These are phyloP conservation scores for Crucihimalaya himalaica DNA, from an alignment of 345 rosid species.

Conservation along the genomic window DNA sequence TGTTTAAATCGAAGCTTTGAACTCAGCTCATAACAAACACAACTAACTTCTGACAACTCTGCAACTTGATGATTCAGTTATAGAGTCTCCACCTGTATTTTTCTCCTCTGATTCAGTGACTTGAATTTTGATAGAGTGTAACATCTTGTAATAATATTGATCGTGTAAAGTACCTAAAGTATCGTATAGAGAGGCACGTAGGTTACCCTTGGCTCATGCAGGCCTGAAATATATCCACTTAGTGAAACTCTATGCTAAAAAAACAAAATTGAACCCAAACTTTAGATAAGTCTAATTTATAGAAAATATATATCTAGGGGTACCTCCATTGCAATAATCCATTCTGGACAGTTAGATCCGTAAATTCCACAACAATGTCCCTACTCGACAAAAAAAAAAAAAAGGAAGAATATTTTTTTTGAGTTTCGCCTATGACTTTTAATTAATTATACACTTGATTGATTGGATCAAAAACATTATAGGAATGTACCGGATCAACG, in stretches of 20 bases:
- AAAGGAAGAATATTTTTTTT: no score
- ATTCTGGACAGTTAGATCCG: slow-evolving; percentile 86
- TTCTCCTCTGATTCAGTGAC: no score
- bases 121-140: no score
- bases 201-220: slow-evolving; percentile 76
- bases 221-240: slow-evolving; percentile 54
- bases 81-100: no score
- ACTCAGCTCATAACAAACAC: no score
- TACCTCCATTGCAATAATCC: slow-evolving; percentile 94
- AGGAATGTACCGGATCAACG: slow-evolving; percentile 61
- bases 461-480: not conserved
- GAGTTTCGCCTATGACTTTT: not conserved
- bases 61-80: no score
- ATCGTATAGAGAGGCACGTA: slow-evolving; percentile 87
- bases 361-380: slow-evolving; percentile 88
- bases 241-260: no score
- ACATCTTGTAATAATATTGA: no score
- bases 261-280: not conserved
- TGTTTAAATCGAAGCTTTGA: no score
- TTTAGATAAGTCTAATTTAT: not conserved
- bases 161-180: slow-evolving; percentile 71
- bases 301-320: not conserved
- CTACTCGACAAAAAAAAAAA: slow-evolving; percentile 33
- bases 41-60: no score
- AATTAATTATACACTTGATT: not conserved